phyloP scores from a whole-genome alignment of 345 rosid genomes.

The Diplotaxis tenuifolia region DNA sequence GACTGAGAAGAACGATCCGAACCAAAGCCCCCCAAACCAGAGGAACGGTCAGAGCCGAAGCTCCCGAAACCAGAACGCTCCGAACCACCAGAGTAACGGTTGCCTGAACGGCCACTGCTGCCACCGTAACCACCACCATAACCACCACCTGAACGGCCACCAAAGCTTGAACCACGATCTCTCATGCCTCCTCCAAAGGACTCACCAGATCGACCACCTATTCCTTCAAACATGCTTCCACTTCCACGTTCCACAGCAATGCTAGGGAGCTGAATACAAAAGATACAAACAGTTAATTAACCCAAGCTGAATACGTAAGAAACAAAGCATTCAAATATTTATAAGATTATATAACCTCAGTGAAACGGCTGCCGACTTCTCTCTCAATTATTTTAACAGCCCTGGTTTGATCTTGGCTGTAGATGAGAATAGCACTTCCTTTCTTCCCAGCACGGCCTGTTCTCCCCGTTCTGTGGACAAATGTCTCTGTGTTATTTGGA shows the following conservation, averaged over 20 bases:
- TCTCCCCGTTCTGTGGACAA: conserved; percentile 97
- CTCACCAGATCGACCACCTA: conserved; percentile 41
- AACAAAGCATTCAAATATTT: neutral
- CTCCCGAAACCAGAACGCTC: conserved; percentile 26
- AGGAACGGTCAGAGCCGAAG: conserved; percentile 39
- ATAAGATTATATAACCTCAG: conserved; percentile 51
- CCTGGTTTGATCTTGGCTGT: conserved; percentile 67
- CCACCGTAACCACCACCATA: conserved; percentile 43
- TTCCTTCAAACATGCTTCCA: conserved; percentile 43
- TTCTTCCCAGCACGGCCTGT: conserved; percentile 99
- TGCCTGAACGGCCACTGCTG: conserved; percentile 39
- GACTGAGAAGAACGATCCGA: conserved; percentile 42
- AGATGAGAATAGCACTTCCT: conserved; percentile 83
- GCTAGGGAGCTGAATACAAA: conserved; percentile 61
- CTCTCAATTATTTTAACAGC: conserved; percentile 64
- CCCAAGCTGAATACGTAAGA: neutral
- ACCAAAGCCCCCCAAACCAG: conserved; percentile 26
- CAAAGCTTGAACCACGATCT: conserved; percentile 43
- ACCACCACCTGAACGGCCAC: conserved; percentile 40
- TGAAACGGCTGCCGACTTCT: conserved; percentile 87
- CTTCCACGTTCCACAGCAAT: conserved; percentile 57
- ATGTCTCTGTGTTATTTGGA: conserved; percentile 83
- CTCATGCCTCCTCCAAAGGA: conserved; percentile 53
- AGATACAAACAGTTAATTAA: conserved; percentile 1
- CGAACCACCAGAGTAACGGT: conserved; percentile 33